phyloP scores from a whole-genome alignment of 1,284 basidiomycete species.

The Lignosus rhinocerotis region DNA sequence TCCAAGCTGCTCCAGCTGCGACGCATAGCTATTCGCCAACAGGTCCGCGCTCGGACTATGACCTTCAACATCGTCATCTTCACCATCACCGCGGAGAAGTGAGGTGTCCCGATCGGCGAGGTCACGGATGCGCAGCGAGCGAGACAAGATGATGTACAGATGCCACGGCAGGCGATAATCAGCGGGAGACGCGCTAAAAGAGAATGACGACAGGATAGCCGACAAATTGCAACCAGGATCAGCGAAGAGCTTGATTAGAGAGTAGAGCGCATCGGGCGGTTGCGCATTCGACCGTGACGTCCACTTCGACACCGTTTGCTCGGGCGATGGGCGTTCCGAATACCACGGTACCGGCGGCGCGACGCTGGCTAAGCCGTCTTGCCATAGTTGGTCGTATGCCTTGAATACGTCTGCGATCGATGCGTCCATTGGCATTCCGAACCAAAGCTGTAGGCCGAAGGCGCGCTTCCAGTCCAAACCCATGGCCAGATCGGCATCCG shows the following conservation, averaged over 20 bases:
- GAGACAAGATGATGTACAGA: slow-evolving; percentile 85
- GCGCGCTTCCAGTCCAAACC: slow-evolving; percentile 95
- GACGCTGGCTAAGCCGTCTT: slow-evolving; percentile 43
- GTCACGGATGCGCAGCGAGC: slow-evolving; percentile 81
- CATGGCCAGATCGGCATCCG: slow-evolving; percentile 72
- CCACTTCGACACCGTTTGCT: slow-evolving; percentile 34
- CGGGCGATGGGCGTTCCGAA: slow-evolving; percentile 38
- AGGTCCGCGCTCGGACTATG: slow-evolving; percentile 84
- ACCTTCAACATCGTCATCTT: slow-evolving; percentile 55
- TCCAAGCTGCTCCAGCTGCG: slow-evolving; percentile 82
- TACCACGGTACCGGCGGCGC: slow-evolving; percentile 76
- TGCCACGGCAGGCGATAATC: slow-evolving; percentile 94
- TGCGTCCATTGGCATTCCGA: slow-evolving; percentile 73
- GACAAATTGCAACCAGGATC: slow-evolving; percentile 68
- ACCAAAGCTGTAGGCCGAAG: slow-evolving; percentile 93
- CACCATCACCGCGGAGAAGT: slow-evolving; percentile 39
- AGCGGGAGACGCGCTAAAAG: slow-evolving; percentile 73
- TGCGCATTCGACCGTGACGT: slow-evolving; percentile 39
- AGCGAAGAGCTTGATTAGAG: slow-evolving; percentile 80
- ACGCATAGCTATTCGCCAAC: slow-evolving; percentile 83
- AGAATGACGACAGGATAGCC: slow-evolving; percentile 62
- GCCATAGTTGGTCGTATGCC: slow-evolving; percentile 61
- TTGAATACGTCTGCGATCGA: slow-evolving; percentile 72
- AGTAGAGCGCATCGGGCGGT: slow-evolving; percentile 74
- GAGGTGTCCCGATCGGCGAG: slow-evolving; percentile 76